A percentile compares a stretch with the other conserved stretches of the same genome.
These are phyloP conservation scores for Metarhizium brunneum DNA, from an alignment of 2,329 filamentous ascomycete genomes.

Conservation along the genomic window DNA sequence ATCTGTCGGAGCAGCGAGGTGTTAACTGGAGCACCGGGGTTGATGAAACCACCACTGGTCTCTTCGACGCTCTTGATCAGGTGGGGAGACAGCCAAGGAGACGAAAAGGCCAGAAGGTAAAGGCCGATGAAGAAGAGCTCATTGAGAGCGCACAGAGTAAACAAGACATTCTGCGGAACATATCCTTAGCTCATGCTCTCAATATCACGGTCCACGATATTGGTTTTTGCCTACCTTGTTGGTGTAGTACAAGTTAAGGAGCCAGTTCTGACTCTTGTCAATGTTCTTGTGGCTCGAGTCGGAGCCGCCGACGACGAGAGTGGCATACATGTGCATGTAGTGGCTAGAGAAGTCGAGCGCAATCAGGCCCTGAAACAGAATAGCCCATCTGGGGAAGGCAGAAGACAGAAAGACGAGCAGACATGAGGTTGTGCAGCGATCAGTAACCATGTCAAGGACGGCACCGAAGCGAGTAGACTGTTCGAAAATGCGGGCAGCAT, in stretches of 20 bases:
- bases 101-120: conserved; percentile 95
- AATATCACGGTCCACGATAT: background rate
- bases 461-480: conserved; percentile 95
- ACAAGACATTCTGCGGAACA: conserved; percentile 65
- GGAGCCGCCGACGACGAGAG: conserved; percentile 74
- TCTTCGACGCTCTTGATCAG: conserved; percentile 57
- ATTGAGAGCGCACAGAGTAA: conserved; percentile 82
- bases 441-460: conserved; percentile 97
- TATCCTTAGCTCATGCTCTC: background rate
- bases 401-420: conserved; percentile 89
- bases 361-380: conserved; percentile 90
- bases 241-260: conserved; percentile 93
- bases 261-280: conserved; percentile 75
- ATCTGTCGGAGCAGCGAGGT: conserved; percentile 62
- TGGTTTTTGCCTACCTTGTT: conserved; percentile 63
- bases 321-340: conserved; percentile 99
- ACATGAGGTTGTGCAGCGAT: conserved; percentile 93
- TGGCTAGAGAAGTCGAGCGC: conserved; percentile 89
- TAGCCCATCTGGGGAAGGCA: conserved; percentile 88
- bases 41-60: conserved; percentile 40
- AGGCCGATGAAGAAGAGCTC: conserved; percentile 97
- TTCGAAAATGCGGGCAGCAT: conserved; percentile 70
- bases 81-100: conserved; percentile 77
- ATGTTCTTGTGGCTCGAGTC: conserved; percentile 88
- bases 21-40: conserved; percentile 61